These are phyloP conservation scores for Nicotiana noctiflora DNA, from an alignment of 257 asterid genomes.

Conservation along the genomic window DNA sequence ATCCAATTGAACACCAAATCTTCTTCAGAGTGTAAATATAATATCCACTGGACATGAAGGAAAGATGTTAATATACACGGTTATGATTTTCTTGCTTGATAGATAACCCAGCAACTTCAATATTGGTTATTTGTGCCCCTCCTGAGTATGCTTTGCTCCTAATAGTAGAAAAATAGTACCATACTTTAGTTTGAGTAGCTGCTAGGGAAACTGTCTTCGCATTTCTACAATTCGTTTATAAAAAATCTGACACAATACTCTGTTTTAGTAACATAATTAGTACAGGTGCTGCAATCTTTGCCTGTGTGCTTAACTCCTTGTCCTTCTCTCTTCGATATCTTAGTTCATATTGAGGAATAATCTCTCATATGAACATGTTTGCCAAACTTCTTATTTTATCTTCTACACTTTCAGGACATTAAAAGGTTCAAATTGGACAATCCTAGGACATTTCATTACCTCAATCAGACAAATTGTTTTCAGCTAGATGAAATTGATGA, in stretches of 20 bases:
- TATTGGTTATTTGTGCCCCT: background rate
- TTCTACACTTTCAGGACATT: slow-evolving; percentile 45
- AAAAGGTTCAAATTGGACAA: slow-evolving; percentile 72
- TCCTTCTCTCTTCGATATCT: background rate
- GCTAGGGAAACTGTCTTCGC: background rate
- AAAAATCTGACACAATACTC: background rate
- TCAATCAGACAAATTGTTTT: slow-evolving; percentile 84
- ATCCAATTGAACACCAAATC: background rate
- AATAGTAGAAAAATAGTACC: background rate
- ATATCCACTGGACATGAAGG: background rate
- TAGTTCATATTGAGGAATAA: background rate
- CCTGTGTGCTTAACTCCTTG: background rate
- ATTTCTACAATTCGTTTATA: background rate
- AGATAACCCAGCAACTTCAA: background rate
- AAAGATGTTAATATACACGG: background rate
- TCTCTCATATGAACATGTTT: background rate
- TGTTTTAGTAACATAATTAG: background rate
- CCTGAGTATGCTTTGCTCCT: background rate
- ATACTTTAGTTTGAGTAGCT: background rate
- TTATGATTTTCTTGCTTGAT: background rate
- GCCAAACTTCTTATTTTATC: slow-evolving; percentile 9
- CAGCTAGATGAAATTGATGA: slow-evolving; percentile 85
- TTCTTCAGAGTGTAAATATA: background rate
- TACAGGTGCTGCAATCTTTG: background rate
- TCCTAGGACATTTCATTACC: slow-evolving; percentile 86